Evolutionary conservation across 805 yeast species (phyloP).

Genomic region (Tetrapisispora arboricola): DNA sequence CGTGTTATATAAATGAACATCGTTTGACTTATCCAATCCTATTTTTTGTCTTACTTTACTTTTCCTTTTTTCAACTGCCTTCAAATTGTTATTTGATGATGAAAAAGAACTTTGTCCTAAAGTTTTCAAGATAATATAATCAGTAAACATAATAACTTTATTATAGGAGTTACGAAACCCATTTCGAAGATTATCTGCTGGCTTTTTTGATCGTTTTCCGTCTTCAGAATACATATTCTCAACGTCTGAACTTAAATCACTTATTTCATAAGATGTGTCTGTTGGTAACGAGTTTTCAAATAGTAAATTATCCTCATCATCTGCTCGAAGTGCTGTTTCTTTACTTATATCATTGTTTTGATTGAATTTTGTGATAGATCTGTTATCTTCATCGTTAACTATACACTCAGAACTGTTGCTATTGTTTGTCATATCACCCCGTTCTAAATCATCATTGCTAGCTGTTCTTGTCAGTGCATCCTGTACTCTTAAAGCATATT

Average conservation of each 20-base stretch:
- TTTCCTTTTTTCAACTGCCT: slow-evolving; percentile 9
- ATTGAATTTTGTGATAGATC: not conserved
- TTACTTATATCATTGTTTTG: not conserved
- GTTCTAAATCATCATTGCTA: slow-evolving; percentile 2
- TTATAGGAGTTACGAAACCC: slow-evolving; percentile 20
- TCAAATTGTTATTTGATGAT: slow-evolving; percentile 5
- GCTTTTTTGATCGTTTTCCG: slow-evolving; percentile 7
- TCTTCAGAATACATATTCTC: slow-evolving; percentile 16
- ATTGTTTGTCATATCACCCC: too few species aligned
- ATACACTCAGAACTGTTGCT: too few species aligned
- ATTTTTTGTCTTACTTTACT: slow-evolving; percentile 20
- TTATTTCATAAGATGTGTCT: not conserved
- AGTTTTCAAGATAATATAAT: slow-evolving; percentile 46
- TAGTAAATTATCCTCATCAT: not conserved
- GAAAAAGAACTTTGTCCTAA: slow-evolving; percentile 44
- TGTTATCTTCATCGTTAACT: not conserved
- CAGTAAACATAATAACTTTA: slow-evolving; percentile 38
- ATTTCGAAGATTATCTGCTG: not conserved
- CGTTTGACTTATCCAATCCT: slow-evolving; percentile 23
- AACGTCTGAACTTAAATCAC: not conserved
- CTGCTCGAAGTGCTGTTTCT: too few species aligned
- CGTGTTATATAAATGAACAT: slow-evolving; percentile 35
- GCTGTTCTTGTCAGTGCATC: slow-evolving; percentile 13
- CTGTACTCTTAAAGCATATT: slow-evolving; percentile 22
- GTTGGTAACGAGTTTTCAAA: not conserved